phyloP scores from a whole-genome alignment of 1,284 basidiomycete species.

The Lignosus rhinocerotis region DNA sequence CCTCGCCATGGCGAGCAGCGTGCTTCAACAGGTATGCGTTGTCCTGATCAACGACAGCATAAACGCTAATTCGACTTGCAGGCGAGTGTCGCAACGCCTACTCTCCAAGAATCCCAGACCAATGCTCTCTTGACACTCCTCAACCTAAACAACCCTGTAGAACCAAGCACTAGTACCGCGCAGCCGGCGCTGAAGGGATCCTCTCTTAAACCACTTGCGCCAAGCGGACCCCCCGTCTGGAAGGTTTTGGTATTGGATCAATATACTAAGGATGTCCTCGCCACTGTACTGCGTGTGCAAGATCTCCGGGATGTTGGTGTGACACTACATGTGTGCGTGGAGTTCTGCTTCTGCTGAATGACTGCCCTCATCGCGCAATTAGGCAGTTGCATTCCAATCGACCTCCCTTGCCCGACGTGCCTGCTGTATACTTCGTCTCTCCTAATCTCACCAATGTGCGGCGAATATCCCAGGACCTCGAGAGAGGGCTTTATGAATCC shows the following conservation, averaged over 20 bases:
- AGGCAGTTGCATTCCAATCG: conserved; percentile 91
- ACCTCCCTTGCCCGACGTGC: conserved; percentile 92
- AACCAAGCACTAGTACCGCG: conserved; percentile 34
- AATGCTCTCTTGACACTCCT: conserved; percentile 60
- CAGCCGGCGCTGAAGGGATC: conserved; percentile 40
- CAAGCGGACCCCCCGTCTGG: conserved; percentile 86
- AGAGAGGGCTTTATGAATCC: conserved; percentile 87
- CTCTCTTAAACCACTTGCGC: conserved; percentile 45
- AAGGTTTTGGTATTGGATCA: conserved; percentile 96
- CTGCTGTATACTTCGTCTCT: conserved; percentile 95
- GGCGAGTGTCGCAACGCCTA: conserved; percentile 38
- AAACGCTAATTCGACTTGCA: conserved; percentile 9
- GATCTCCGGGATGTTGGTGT: conserved; percentile 96
- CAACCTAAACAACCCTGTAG: conserved; percentile 38
- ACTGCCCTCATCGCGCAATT: conserved; percentile 2
- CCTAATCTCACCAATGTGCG: conserved; percentile 87
- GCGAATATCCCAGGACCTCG: conserved; percentile 88
- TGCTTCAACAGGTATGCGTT: conserved; percentile 52
- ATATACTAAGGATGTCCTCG: conserved; percentile 93
- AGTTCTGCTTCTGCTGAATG: background rate
- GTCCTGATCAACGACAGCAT: background rate
- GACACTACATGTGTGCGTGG: conserved; percentile 89
- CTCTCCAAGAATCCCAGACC: conserved; percentile 81
- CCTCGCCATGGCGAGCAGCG: conserved; percentile 52
- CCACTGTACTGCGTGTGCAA: conserved; percentile 93